Conservation (phyloP, 2,329 filamentous ascomycete species). For the Acarospora socialis region DNA sequence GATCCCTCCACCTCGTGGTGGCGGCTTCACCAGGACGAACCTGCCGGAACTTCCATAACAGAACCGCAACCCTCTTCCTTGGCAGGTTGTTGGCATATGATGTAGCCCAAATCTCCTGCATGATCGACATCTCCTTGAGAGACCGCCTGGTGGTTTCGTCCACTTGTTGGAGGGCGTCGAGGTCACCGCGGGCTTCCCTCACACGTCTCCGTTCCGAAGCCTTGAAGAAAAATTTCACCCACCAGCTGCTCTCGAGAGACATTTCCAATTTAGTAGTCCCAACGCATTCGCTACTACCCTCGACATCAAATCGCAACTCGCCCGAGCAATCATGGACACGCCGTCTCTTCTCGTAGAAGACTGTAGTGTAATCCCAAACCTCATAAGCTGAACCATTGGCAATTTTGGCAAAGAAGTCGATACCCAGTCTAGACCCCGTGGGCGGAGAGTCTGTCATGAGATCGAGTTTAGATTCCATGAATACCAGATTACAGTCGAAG, state of each 20-base stretch:
- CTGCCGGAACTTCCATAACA: conserved; percentile 34
- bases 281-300: too few species aligned
- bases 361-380: conserved; percentile 30
- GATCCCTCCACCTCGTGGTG: conserved; percentile 30
- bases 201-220: conserved; percentile 18
- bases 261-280: conserved; percentile 28
- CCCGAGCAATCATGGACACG: too few species aligned
- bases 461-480: conserved; percentile 29
- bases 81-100: conserved; percentile 15
- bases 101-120: conserved; percentile 31
- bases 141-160: conserved; percentile 24
- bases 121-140: conserved; percentile 28
- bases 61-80: conserved; percentile 27
- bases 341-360: conserved; percentile 29
- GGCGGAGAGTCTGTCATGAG: conserved; percentile 31
- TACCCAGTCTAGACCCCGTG: conserved; percentile 26
- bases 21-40: conserved; percentile 23
- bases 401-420: conserved; percentile 29
- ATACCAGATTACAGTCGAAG: conserved; percentile 28
- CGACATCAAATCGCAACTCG: too few species aligned
- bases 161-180: conserved; percentile 19
- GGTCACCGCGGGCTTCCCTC: conserved; percentile 24
- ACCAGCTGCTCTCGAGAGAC: conserved; percentile 31
- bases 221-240: conserved; percentile 29
- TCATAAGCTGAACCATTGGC: conserved; percentile 24